Evolutionary conservation across 352 stramenopile species (phyloP).

Genomic region (Phytophthora cajani): DNA sequence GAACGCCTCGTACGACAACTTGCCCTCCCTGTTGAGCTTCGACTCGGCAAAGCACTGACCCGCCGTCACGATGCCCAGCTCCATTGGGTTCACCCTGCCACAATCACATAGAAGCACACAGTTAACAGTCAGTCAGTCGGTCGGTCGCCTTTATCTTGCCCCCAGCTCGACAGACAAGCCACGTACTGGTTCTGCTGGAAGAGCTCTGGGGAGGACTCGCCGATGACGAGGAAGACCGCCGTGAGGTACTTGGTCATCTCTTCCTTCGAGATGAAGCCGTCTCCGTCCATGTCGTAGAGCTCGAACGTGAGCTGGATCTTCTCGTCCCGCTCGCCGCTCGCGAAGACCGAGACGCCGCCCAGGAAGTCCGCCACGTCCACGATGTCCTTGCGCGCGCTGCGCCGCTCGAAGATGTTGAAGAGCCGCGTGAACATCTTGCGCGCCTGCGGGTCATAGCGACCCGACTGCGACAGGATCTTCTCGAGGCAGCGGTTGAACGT

Average conservation of each 20-base stretch:
- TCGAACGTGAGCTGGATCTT: constrained; percentile 88
- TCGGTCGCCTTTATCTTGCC: background rate
- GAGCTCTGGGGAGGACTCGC: constrained; percentile 66
- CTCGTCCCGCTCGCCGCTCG: constrained; percentile 79
- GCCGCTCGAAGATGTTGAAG: constrained; percentile 81
- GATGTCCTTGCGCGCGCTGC: constrained; percentile 50
- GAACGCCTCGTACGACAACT: constrained; percentile 80
- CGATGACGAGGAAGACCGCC: constrained; percentile 84
- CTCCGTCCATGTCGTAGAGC: constrained; percentile 84
- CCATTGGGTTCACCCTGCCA: constrained; percentile 61
- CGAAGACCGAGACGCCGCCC: constrained; percentile 83
- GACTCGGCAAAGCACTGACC: constrained; percentile 83
- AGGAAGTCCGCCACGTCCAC: constrained; percentile 87
- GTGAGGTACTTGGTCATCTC: constrained; percentile 92
- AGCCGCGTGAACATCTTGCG: constrained; percentile 79
- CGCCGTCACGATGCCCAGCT: constrained; percentile 73
- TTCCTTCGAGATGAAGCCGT: constrained; percentile 82
- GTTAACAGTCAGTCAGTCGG: background rate
- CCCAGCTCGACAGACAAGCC: background rate
- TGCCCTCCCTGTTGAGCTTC: constrained; percentile 61
- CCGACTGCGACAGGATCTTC: constrained; percentile 84
- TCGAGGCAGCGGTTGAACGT: constrained; percentile 79
- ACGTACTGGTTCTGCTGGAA: constrained; percentile 77
- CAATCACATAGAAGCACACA: background rate
- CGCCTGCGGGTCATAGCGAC: constrained; percentile 75